phyloP scores from a whole-genome alignment of 2,329 filamentous ascomycete genomes.

The Nemania bipapillata region DNA sequence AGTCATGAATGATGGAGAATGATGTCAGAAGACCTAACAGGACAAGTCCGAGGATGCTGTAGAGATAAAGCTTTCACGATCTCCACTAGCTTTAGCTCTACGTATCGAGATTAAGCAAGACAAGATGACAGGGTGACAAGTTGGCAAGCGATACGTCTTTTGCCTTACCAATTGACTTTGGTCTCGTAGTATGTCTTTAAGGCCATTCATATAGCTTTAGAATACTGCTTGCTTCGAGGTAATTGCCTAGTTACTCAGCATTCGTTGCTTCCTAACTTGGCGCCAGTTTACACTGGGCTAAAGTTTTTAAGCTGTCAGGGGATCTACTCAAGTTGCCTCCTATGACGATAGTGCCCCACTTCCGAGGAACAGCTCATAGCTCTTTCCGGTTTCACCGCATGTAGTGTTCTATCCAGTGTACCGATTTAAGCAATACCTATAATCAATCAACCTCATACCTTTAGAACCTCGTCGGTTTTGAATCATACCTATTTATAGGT shows the following conservation, averaged over 20 bases:
- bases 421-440: not conserved
- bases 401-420: not conserved
- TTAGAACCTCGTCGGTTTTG: no score
- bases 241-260: not conserved
- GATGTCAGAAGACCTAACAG: constrained; percentile 34
- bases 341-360: not conserved
- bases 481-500: no score
- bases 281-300: not conserved
- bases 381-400: not conserved
- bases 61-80: constrained; percentile 27
- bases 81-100: constrained; percentile 23
- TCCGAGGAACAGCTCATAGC: not conserved
- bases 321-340: not conserved
- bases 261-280: not conserved
- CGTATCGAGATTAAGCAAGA: not conserved
- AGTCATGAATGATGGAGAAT: constrained; percentile 40
- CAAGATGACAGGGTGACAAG: not conserved
- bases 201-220: not conserved
- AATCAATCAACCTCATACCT: not conserved
- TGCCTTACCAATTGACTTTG: constrained; percentile 1
- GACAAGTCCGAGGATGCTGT: constrained; percentile 11
- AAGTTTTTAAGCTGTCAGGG: not conserved
- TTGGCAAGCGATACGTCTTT: not conserved
- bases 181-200: not conserved
- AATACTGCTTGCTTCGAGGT: not conserved